These are phyloP conservation scores for Paecilomyces dactylethromorphus DNA, from an alignment of 2,329 filamentous ascomycete genomes.

Conservation along the genomic window DNA sequence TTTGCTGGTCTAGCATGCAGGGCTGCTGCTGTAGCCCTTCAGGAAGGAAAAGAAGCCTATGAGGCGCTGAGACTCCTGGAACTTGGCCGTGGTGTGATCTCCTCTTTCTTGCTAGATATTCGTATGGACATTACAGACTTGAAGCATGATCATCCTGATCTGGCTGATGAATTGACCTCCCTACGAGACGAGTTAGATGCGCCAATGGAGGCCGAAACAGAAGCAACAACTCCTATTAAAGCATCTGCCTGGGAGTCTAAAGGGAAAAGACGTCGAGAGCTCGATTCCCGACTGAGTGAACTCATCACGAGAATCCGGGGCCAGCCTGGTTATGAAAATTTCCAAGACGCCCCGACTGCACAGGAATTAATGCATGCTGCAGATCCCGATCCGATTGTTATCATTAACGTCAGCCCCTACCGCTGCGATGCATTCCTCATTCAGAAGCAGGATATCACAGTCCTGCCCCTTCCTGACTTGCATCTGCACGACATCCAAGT, in stretches of 20 bases:
- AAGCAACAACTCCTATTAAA: too few species aligned
- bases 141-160: conserved; percentile 3
- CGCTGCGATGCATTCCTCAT: conserved; percentile 27
- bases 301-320: conserved; percentile 9
- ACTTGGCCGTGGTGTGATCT: conserved; percentile 19
- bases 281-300: not conserved
- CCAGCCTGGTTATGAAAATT: conserved; percentile 16
- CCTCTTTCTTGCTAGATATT: conserved; percentile 13
- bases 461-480: conserved; percentile 15
- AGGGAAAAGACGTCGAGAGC: not conserved
- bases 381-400: conserved; percentile 17
- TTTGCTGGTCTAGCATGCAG: conserved; percentile 13
- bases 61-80: conserved; percentile 17
- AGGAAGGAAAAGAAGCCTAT: conserved; percentile 1
- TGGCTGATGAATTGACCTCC: conserved; percentile 7
- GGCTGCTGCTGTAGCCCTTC: conserved; percentile 15
- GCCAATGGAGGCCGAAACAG: not conserved
- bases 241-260: not conserved
- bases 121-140: conserved; percentile 9
- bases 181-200: conserved; percentile 2
- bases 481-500: not conserved
- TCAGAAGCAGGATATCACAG: conserved; percentile 7
- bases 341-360: conserved; percentile 12
- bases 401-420: conserved; percentile 22
- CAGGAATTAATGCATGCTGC: conserved; percentile 16